Evolutionary conservation across 1,284 basidiomycete genomes (phyloP).

Genomic region (Microbotryum intermedium): DNA sequence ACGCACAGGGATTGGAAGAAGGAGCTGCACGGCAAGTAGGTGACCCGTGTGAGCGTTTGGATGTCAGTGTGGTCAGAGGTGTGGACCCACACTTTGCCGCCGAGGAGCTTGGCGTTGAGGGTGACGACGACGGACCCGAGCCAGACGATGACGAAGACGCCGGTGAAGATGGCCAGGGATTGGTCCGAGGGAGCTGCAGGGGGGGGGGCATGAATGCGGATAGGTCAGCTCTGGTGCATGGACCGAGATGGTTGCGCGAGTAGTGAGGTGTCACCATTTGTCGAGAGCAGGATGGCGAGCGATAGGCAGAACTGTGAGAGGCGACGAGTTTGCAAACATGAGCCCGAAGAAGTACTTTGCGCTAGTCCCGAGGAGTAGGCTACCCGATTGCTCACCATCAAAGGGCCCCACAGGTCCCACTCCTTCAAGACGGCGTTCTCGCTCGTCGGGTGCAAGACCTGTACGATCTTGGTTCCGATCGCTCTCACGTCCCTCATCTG

Average conservation of each 20-base stretch:
- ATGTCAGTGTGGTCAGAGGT: not conserved
- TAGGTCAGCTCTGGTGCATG: not conserved
- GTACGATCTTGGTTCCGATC: constrained; percentile 81
- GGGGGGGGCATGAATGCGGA: not conserved
- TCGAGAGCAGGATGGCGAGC: constrained; percentile 75
- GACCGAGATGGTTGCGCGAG: no score
- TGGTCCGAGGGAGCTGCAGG: constrained; percentile 69
- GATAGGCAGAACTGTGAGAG: constrained; percentile 54
- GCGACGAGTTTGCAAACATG: no score
- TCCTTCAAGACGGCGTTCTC: constrained; percentile 61
- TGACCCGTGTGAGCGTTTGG: not conserved
- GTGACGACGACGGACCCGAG: constrained; percentile 81
- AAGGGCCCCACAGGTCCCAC: constrained; percentile 94
- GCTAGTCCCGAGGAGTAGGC: constrained; percentile 4
- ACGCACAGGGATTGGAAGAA: constrained; percentile 93
- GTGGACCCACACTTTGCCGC: constrained; percentile 71
- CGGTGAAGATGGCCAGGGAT: constrained; percentile 79
- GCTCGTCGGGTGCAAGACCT: constrained; percentile 79
- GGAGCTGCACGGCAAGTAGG: constrained; percentile 49
- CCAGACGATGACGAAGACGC: constrained; percentile 79
- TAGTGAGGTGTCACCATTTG: constrained; percentile 70
- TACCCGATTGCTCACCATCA: constrained; percentile 45
- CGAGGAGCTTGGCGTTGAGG: constrained; percentile 88
- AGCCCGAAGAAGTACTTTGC: no score
- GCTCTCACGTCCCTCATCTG: constrained; percentile 69